Conservation (phyloP, 2,329 filamentous ascomycete species). For the Claviceps quebecensis region DNA sequence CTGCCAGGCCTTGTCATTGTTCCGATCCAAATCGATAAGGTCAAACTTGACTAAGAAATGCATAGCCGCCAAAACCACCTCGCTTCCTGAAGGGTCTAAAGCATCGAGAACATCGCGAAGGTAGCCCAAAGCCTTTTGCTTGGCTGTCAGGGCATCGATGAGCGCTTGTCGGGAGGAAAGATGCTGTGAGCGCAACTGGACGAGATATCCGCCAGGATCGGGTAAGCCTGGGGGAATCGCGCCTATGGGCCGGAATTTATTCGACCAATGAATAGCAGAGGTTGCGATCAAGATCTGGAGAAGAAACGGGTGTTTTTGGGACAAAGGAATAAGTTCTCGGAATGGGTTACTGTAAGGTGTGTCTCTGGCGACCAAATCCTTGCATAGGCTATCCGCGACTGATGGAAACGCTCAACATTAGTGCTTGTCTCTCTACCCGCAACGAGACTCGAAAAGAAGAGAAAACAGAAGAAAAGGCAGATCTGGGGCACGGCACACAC, state of each 20-base stretch:
- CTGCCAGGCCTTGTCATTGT: constrained; percentile 29
- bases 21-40: constrained; percentile 32
- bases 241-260: constrained; percentile 23
- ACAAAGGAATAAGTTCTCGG: constrained; percentile 33
- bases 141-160: constrained; percentile 32
- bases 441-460: neutral
- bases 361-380: constrained; percentile 38
- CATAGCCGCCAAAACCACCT: constrained; percentile 32
- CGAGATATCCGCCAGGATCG: constrained; percentile 23
- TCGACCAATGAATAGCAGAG: constrained; percentile 35
- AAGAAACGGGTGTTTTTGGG: constrained; percentile 29
- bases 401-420: constrained; percentile 9
- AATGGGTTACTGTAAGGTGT: constrained; percentile 32
- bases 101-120: constrained; percentile 26
- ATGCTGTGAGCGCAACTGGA: constrained; percentile 23
- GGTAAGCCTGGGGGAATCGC: constrained; percentile 17
- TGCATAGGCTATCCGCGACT: constrained; percentile 36
- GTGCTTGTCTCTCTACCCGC: neutral
- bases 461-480: neutral
- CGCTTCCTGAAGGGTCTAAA: constrained; percentile 25
- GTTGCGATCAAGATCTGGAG: constrained; percentile 34
- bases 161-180: constrained; percentile 25
- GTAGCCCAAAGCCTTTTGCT: constrained; percentile 31
- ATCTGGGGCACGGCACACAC: neutral
- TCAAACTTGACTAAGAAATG: constrained; percentile 39